Conservation (phyloP, 2,329 filamentous ascomycete species). For the Arthrobotrys pseudoclavata region DNA sequence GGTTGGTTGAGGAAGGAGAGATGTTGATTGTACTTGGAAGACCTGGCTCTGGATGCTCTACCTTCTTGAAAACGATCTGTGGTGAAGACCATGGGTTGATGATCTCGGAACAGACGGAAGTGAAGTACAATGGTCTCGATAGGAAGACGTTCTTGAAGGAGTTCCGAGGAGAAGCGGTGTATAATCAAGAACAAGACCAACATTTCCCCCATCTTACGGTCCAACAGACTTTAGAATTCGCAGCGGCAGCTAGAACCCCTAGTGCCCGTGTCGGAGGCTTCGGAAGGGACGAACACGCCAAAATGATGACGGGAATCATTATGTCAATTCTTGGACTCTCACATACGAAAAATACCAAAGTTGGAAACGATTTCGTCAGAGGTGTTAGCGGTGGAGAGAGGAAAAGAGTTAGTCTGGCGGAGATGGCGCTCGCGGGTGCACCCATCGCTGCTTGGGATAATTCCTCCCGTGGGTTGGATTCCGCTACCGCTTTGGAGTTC, state of each 20-base stretch:
- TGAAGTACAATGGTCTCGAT: conserved; percentile 49
- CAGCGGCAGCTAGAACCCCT: conserved; percentile 61
- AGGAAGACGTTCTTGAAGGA: conserved; percentile 61
- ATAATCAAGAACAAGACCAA: conserved; percentile 70
- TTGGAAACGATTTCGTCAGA: conserved; percentile 76
- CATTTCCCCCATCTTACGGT: conserved; percentile 70
- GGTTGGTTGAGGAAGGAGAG: conserved; percentile 78
- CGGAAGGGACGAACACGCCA: conserved; percentile 37
- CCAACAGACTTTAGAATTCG: conserved; percentile 70
- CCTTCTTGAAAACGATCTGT: conserved; percentile 78
- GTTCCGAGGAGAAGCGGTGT: conserved; percentile 70
- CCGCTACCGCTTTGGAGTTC: conserved; percentile 73
- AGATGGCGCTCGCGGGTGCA: conserved; percentile 73
- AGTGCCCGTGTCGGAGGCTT: conserved; percentile 33
- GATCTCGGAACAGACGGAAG: conserved; percentile 9
- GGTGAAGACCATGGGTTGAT: conserved; percentile 36
- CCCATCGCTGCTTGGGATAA: conserved; percentile 72
- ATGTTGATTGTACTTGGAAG: conserved; percentile 87
- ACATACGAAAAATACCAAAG: conserved; percentile 77
- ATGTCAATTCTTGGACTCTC: conserved; percentile 80
- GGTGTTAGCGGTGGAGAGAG: conserved; percentile 78
- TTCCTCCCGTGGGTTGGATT: conserved; percentile 71
- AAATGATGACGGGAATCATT: conserved; percentile 65
- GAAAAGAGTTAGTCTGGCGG: conserved; percentile 78
- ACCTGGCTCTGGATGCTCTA: conserved; percentile 83